phyloP scores from a whole-genome alignment of 768 basidiomycete species.

The Boletus reticuloceps region DNA sequence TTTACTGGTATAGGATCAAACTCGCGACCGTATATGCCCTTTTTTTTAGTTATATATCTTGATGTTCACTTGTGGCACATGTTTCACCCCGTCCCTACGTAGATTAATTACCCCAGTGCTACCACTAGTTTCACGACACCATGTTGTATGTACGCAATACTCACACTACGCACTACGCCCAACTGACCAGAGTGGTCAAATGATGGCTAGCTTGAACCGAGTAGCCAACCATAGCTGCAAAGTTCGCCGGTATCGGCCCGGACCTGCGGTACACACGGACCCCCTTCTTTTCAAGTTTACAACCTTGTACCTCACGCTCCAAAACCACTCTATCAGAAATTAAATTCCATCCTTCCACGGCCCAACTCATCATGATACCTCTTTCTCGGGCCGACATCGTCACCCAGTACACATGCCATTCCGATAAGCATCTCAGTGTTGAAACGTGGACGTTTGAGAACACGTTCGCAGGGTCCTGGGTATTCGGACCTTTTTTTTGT shows the following conservation, averaged over 20 bases:
- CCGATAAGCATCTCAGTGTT: no score
- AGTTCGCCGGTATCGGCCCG: neutral
- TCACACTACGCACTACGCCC: neutral
- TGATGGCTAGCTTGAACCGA: neutral
- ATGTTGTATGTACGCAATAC: conserved; percentile 1
- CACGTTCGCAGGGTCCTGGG: neutral
- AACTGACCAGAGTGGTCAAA: neutral
- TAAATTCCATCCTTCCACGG: no score
- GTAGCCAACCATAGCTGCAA: neutral
- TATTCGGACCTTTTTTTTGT: neutral
- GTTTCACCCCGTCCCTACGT: neutral
- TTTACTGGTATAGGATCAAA: conserved; percentile 6
- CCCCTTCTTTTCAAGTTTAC: neutral
- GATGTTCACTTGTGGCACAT: neutral
- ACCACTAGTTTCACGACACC: neutral
- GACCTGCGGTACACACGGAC: neutral
- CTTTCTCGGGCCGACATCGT: no score
- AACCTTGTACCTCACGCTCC: neutral
- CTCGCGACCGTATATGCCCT: neutral
- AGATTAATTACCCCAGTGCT: neutral
- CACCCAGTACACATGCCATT: no score
- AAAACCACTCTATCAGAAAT: neutral
- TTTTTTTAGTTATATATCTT: neutral
- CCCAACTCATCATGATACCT: no score
- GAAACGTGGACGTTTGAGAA: no score